phyloP scores from a whole-genome alignment of 2,329 filamentous ascomycete genomes.

The Zarea fungicola region DNA sequence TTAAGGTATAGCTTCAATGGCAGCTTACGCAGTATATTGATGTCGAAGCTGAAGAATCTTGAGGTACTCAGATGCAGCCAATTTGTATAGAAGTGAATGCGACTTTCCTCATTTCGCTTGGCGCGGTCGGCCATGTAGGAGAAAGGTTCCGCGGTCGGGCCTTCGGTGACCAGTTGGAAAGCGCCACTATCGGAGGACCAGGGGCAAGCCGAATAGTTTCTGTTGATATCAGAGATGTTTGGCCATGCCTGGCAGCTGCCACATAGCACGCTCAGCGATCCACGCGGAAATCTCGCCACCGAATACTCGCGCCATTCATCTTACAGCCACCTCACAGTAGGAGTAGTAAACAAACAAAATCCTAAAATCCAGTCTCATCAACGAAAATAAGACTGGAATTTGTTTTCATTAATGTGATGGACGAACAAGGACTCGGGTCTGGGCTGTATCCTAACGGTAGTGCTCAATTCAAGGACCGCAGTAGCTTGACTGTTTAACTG shows the following conservation, averaged over 20 bases:
- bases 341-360: too few species aligned
- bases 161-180: neutral
- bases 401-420: too few species aligned
- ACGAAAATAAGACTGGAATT: too few species aligned
- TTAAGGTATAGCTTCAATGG: too few species aligned
- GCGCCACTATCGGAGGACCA: neutral
- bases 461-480: neutral
- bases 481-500: neutral
- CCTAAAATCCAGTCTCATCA: too few species aligned
- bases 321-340: too few species aligned
- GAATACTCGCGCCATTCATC: too few species aligned
- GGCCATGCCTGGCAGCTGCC: neutral
- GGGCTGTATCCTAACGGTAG: neutral
- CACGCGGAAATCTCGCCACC: too few species aligned
- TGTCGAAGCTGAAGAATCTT: neutral
- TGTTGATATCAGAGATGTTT: neutral
- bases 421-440: too few species aligned
- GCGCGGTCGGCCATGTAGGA: neutral
- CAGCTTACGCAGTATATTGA: neutral
- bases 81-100: neutral
- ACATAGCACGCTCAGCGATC: too few species aligned
- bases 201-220: too few species aligned
- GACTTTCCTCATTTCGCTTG: conserved; percentile 1
- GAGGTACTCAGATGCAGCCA: neutral
- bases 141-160: neutral